Conservation (phyloP, 2,329 filamentous ascomycete species). For the Cladophialophora yegresii region DNA sequence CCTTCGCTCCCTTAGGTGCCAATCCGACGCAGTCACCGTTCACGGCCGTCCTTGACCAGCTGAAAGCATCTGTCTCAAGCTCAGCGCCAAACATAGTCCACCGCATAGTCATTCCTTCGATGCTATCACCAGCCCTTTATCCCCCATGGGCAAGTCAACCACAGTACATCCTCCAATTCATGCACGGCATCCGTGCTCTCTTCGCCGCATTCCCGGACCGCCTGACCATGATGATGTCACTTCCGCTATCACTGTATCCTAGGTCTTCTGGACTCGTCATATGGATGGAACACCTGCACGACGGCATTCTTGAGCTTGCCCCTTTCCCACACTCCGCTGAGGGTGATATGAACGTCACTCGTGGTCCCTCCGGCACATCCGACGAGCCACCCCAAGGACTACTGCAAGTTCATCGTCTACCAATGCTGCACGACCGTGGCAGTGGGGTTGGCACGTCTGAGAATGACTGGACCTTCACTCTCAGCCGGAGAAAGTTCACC, state of each 20-base stretch:
- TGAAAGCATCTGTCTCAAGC: slow-evolving; percentile 57
- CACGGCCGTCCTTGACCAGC: slow-evolving; percentile 61
- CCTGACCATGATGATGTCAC: slow-evolving; percentile 70
- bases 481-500: slow-evolving; percentile 79
- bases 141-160: slow-evolving; percentile 69
- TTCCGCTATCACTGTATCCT: slow-evolving; percentile 79
- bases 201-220: slow-evolving; percentile 67
- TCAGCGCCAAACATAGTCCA: slow-evolving; percentile 65
- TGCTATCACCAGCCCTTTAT: slow-evolving; percentile 86
- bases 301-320: slow-evolving; percentile 83
- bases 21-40: slow-evolving; percentile 58
- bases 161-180: slow-evolving; percentile 72
- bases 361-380: slow-evolving; percentile 50
- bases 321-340: slow-evolving; percentile 65
- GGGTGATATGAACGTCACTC: slow-evolving; percentile 40
- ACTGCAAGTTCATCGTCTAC: slow-evolving; percentile 77
- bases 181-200: slow-evolving; percentile 75
- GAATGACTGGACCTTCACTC: slow-evolving; percentile 85
- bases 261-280: slow-evolving; percentile 73
- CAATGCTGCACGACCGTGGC: slow-evolving; percentile 83
- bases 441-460: slow-evolving; percentile 70
- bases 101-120: slow-evolving; percentile 77
- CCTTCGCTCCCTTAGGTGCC: slow-evolving; percentile 53
- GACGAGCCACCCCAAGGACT: slow-evolving; percentile 84
- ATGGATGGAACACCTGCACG: slow-evolving; percentile 81